These are phyloP conservation scores for Metarhizium brunneum DNA, from an alignment of 2,329 filamentous ascomycete species.

Conservation along the genomic window DNA sequence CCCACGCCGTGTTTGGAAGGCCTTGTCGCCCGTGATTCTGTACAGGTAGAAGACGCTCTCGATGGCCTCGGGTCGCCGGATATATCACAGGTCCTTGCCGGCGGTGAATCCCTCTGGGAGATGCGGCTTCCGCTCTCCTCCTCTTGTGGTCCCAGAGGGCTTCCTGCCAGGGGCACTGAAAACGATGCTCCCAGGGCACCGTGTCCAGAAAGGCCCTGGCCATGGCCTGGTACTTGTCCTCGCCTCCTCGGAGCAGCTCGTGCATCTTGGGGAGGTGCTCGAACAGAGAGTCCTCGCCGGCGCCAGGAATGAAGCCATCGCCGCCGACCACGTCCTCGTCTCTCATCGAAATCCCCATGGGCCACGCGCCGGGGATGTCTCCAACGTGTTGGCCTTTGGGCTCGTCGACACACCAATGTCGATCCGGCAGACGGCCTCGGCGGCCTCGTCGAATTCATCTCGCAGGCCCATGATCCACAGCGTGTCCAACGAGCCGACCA, in stretches of 20 bases:
- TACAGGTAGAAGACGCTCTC: constrained; percentile 72
- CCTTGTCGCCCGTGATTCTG: constrained; percentile 56
- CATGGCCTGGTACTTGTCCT: constrained; percentile 45
- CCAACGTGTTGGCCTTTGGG: no score
- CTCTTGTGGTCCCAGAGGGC: constrained; percentile 42
- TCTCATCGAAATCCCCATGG: constrained; percentile 47
- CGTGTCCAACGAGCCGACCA: no score
- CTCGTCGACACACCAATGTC: no score
- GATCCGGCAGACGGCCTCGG: no score
- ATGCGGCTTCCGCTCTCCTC: constrained; percentile 10
- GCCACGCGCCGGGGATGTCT: constrained; percentile 55
- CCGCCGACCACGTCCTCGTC: constrained; percentile 30
- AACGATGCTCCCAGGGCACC: constrained; percentile 14
- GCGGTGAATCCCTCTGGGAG: constrained; percentile 46
- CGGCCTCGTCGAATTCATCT: no score
- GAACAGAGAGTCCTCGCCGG: constrained; percentile 46
- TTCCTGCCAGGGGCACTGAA: constrained; percentile 25
- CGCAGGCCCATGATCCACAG: no score
- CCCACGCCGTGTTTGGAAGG: constrained; percentile 61
- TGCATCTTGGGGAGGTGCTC: constrained; percentile 93
- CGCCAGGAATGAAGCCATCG: constrained; percentile 26
- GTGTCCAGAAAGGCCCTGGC: constrained; percentile 46
- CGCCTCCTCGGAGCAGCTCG: constrained; percentile 30
- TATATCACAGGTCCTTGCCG: constrained; percentile 47
- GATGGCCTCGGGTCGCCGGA: constrained; percentile 67